These are phyloP conservation scores for Tricholoma flavovirens DNA, from an alignment of 768 basidiomycete species.

Conservation along the genomic window DNA sequence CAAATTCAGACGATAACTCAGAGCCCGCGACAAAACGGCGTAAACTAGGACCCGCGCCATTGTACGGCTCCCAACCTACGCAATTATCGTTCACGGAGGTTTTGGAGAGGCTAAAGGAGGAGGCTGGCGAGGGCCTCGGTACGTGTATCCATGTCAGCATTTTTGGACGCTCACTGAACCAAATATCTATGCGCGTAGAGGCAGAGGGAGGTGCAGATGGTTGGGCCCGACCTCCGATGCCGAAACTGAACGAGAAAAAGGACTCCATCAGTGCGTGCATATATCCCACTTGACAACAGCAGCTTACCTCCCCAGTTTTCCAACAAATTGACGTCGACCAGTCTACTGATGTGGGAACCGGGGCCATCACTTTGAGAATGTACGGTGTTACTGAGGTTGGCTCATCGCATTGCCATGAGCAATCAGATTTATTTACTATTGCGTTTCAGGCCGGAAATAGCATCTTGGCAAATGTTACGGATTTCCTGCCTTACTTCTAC, in stretches of 20 bases:
- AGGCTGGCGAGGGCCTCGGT: slow-evolving; percentile 41
- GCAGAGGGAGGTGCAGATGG: slow-evolving; percentile 74
- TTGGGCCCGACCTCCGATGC: slow-evolving; percentile 65
- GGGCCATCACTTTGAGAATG: slow-evolving; percentile 51
- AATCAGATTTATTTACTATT: neutral
- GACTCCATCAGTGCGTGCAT: slow-evolving; percentile 60
- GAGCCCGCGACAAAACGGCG: slow-evolving; percentile 50
- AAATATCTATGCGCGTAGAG: slow-evolving; percentile 29
- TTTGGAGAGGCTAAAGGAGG: slow-evolving; percentile 54
- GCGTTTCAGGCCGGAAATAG: slow-evolving; percentile 71
- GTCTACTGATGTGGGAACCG: slow-evolving; percentile 39
- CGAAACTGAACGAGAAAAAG: slow-evolving; percentile 47
- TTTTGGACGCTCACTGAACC: neutral
- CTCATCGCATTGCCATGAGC: neutral
- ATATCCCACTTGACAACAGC: neutral
- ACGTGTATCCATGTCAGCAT: slow-evolving; percentile 12
- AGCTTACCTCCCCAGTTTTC: slow-evolving; percentile 53
- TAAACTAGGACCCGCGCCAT: slow-evolving; percentile 37
- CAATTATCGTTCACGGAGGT: slow-evolving; percentile 59
- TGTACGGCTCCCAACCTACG: slow-evolving; percentile 36
- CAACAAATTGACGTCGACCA: slow-evolving; percentile 95
- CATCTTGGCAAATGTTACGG: slow-evolving; percentile 75
- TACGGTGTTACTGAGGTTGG: slow-evolving; percentile 87
- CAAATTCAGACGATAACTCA: slow-evolving; percentile 18
- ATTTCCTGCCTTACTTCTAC: slow-evolving; percentile 93